These are phyloP conservation scores for Chloris gayana DNA, from an alignment of 176 grass and related monocot genomes.

Conservation along the genomic window DNA sequence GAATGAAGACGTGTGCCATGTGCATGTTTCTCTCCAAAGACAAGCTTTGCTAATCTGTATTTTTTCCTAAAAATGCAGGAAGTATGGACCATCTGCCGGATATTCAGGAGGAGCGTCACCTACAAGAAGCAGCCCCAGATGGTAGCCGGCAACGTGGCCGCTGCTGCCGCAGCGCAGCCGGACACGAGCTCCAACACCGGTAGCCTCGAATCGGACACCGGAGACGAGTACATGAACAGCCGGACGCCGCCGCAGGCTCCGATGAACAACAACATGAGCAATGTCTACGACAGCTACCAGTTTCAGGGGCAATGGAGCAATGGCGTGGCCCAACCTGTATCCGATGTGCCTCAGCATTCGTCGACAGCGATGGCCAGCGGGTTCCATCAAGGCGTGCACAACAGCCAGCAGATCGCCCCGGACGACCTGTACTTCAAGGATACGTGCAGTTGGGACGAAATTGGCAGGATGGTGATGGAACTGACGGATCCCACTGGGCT, in stretches of 20 bases:
- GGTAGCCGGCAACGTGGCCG: background rate
- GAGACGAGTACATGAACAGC: constrained; percentile 49
- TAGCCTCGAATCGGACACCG: constrained; percentile 58
- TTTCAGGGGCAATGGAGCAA: constrained; percentile 46
- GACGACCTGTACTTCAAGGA: constrained; percentile 53
- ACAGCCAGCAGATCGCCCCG: constrained; percentile 1
- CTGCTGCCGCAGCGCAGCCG: background rate
- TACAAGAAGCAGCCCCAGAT: constrained; percentile 52
- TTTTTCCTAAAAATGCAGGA: constrained; percentile 53
- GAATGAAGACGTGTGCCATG: background rate
- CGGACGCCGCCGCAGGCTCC: background rate
- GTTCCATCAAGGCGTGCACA: constrained; percentile 22
- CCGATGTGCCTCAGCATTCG: background rate
- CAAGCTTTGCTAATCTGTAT: background rate
- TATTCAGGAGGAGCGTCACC: constrained; percentile 66
- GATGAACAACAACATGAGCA: background rate
- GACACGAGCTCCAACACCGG: constrained; percentile 61
- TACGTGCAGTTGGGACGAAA: constrained; percentile 58
- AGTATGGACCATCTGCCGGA: constrained; percentile 89
- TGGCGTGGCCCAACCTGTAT: background rate
- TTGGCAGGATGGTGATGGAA: constrained; percentile 69
- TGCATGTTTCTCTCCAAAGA: background rate
- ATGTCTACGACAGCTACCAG: constrained; percentile 9
- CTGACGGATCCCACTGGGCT: constrained; percentile 31
- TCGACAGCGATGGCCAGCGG: constrained; percentile 3